These are phyloP conservation scores for Coemansia asiatica DNA, from an alignment of 192 early-diverging fungal species.

Conservation along the genomic window DNA sequence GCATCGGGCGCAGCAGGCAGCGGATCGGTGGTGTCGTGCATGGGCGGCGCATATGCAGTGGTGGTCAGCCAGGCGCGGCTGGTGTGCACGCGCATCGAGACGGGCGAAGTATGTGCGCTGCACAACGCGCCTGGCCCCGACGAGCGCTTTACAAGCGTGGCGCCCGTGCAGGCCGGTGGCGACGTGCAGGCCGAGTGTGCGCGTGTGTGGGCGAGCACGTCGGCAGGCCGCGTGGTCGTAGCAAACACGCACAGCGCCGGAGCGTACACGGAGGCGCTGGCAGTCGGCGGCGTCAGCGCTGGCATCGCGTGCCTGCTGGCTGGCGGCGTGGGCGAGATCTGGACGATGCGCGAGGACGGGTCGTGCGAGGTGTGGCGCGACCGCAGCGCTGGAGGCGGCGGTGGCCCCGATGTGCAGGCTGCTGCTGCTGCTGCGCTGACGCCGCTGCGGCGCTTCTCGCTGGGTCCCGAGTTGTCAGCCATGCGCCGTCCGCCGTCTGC, in stretches of 20 bases:
- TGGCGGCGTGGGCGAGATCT: slow-evolving; percentile 33
- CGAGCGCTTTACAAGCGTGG: slow-evolving; percentile 49
- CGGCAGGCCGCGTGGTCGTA: slow-evolving; percentile 38
- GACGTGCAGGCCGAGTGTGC: slow-evolving; percentile 30
- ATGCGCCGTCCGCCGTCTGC: slow-evolving; percentile 24
- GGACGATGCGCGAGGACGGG: slow-evolving; percentile 51
- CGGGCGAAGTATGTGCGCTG: slow-evolving; percentile 49
- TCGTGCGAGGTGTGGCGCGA: slow-evolving; percentile 41
- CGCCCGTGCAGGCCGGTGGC: slow-evolving; percentile 28
- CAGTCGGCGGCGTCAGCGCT: slow-evolving; percentile 10
- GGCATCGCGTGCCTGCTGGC: slow-evolving; percentile 27
- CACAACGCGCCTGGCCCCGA: slow-evolving; percentile 50
- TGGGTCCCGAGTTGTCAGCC: slow-evolving; percentile 27
- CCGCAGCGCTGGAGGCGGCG: slow-evolving; percentile 17
- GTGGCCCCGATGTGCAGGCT: slow-evolving; percentile 11
- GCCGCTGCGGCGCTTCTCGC: slow-evolving; percentile 37
- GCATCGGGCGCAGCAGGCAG: neutral
- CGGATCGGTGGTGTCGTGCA: slow-evolving; percentile 23
- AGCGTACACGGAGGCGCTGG: slow-evolving; percentile 25
- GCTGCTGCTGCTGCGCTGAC: no score
- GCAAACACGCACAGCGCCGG: slow-evolving; percentile 25
- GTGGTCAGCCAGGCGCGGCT: slow-evolving; percentile 44
- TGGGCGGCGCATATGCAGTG: slow-evolving; percentile 37
- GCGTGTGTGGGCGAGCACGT: slow-evolving; percentile 43
- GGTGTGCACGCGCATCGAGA: slow-evolving; percentile 47